Evolutionary conservation across 2,329 filamentous ascomycete species (phyloP).

Genomic region (Pseudocercospora fijiensis): DNA sequence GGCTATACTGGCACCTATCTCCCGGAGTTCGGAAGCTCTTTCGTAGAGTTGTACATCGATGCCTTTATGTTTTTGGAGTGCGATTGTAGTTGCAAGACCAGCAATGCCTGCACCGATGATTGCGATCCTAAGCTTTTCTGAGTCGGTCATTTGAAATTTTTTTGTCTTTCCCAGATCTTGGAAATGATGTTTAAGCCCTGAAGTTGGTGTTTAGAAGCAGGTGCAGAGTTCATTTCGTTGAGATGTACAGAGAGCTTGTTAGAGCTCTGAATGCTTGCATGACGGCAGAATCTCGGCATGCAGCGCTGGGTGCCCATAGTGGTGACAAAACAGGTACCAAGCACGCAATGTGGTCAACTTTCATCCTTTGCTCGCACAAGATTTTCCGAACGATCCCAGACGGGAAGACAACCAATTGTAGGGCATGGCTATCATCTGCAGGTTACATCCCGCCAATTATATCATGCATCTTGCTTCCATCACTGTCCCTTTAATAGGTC

Average conservation of each 20-base stretch:
- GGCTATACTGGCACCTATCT: conserved; percentile 43
- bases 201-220: neutral
- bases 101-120: conserved; percentile 44
- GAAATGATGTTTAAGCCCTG: neutral
- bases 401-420: conserved; percentile 30
- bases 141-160: conserved; percentile 9
- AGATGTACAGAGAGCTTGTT: conserved; percentile 11
- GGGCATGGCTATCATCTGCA: conserved; percentile 36
- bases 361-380: conserved; percentile 1
- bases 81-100: conserved; percentile 42
- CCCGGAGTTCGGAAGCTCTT: conserved; percentile 38
- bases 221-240: conserved; percentile 19
- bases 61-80: conserved; percentile 33
- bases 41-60: conserved; percentile 42
- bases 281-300: conserved; percentile 3
- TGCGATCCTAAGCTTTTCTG: conserved; percentile 29
- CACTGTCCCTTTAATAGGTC: conserved; percentile 41
- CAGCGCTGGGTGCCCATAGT: conserved; percentile 4
- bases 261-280: conserved; percentile 7
- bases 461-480: conserved; percentile 41
- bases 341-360: conserved; percentile 19
- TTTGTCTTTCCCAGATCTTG: neutral
- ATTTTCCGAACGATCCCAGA: neutral
- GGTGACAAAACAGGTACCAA: conserved; percentile 17
- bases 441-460: conserved; percentile 41